Conservation (phyloP, 495 filamentous ascomycete species). For the Trichoderma gamsii region DNA sequence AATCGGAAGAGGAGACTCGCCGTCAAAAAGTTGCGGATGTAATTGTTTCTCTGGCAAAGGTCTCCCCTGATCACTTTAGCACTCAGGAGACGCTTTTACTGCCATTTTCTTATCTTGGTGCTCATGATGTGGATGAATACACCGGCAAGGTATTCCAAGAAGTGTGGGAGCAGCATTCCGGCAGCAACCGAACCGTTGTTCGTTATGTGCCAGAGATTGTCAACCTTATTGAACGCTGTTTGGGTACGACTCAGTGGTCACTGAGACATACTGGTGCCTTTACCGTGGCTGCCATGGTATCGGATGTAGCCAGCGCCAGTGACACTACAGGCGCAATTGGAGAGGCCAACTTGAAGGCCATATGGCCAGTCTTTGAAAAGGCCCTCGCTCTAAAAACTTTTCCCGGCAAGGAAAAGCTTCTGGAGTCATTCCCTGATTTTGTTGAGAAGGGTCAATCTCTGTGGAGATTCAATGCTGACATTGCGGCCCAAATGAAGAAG, state of each 20-base stretch:
- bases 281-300: conserved; percentile 67
- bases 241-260: conserved; percentile 77
- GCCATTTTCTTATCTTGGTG: conserved; percentile 82
- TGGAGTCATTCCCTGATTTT: conserved; percentile 79
- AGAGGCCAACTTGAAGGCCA: conserved; percentile 47
- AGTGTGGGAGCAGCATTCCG: conserved; percentile 85
- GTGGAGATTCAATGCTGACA: conserved; percentile 47
- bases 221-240: conserved; percentile 53
- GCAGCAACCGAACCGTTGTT: conserved; percentile 70
- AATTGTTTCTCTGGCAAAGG: conserved; percentile 70
- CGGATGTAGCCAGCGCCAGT: conserved; percentile 44
- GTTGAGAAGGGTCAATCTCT: conserved; percentile 53
- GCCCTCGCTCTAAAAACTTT: conserved; percentile 83
- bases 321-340: conserved; percentile 46
- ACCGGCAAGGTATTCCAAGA: conserved; percentile 69
- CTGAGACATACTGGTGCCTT: conserved; percentile 84
- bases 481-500: conserved; percentile 42
- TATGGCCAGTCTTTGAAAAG: conserved; percentile 81
- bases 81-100: conserved; percentile 65
- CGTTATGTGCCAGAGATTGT: conserved; percentile 82
- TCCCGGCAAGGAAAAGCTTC: conserved; percentile 83
- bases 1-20: conserved; percentile 64
- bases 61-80: conserved; percentile 82
- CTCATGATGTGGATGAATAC: conserved; percentile 74
- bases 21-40: conserved; percentile 74